These are phyloP conservation scores for Elsinoe perseae DNA, from an alignment of 2,329 filamentous ascomycete genomes.

Conservation along the genomic window DNA sequence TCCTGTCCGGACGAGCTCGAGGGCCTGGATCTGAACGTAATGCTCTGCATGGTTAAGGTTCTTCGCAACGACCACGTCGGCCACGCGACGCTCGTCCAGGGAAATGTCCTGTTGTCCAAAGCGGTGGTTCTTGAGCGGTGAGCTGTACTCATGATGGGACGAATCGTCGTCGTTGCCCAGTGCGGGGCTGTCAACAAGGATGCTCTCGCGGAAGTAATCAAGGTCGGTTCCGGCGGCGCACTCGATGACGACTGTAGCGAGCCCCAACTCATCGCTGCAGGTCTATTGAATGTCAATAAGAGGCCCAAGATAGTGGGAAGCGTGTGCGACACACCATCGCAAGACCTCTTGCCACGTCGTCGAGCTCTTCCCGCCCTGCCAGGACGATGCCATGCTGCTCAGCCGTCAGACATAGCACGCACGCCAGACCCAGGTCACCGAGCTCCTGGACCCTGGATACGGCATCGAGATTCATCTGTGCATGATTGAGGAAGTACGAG, in stretches of 20 bases:
- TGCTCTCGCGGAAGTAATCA: slow-evolving; percentile 68
- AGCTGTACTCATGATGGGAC: slow-evolving; percentile 18
- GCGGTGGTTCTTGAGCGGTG: slow-evolving; percentile 20
- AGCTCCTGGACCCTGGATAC: slow-evolving; percentile 65
- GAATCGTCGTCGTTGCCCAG: slow-evolving; percentile 21
- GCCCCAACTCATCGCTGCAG: slow-evolving; percentile 58
- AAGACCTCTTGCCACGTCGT: slow-evolving; percentile 66
- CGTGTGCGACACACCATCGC: slow-evolving; percentile 48
- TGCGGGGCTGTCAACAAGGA: slow-evolving; percentile 44
- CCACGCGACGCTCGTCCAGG: slow-evolving; percentile 52
- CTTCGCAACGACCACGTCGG: slow-evolving; percentile 74
- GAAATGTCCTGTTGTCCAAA: background rate
- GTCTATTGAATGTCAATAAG: slow-evolving; percentile 14
- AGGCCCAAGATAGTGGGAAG: background rate
- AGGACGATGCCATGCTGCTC: slow-evolving; percentile 85
- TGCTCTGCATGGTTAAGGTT: slow-evolving; percentile 68
- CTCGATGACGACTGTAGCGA: slow-evolving; percentile 61
- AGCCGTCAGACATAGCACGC: slow-evolving; percentile 70
- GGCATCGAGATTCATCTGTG: slow-evolving; percentile 9
- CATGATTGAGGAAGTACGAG: background rate
- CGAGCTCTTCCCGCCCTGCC: slow-evolving; percentile 54
- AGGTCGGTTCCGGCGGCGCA: slow-evolving; percentile 67
- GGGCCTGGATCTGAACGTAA: slow-evolving; percentile 71
- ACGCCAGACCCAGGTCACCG: slow-evolving; percentile 79
- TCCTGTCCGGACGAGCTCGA: slow-evolving; percentile 69